phyloP scores from a whole-genome alignment of 129 eudicot genomes.

The Silybum marianum region DNA sequence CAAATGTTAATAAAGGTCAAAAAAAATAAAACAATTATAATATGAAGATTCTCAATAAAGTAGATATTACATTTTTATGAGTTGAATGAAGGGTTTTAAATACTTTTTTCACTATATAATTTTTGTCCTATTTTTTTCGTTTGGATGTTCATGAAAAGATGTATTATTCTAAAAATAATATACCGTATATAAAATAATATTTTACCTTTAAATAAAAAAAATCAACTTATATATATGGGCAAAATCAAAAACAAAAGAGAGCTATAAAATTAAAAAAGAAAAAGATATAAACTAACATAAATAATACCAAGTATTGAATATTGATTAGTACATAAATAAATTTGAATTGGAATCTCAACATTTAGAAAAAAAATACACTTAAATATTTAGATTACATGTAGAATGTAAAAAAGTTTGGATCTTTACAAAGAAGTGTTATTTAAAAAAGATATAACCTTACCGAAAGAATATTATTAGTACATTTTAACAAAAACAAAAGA shows the following conservation, averaged over 20 bases:
- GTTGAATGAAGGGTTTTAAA: conserved; percentile 18
- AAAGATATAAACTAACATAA: not conserved
- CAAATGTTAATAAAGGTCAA: conserved; percentile 24
- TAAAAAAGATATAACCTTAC: no score
- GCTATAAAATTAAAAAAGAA: not conserved
- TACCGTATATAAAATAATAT: no score
- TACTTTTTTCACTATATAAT: conserved; percentile 3
- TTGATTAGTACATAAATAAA: not conserved
- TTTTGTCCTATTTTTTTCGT: conserved; percentile 10
- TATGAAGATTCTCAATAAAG: conserved; percentile 31
- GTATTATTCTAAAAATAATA: not conserved
- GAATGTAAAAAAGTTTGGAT: no score
- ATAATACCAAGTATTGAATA: not conserved
- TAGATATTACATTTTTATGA: conserved; percentile 31
- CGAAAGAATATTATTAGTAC: no score
- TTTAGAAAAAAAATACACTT: not conserved
- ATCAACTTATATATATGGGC: not conserved
- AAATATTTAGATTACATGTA: no score
- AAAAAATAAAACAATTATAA: conserved; percentile 10
- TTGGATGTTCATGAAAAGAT: not conserved
- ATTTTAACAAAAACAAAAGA: no score
- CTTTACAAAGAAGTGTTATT: no score
- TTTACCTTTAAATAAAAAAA: no score
- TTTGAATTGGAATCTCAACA: not conserved
- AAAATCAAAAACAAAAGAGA: not conserved